phyloP scores from a whole-genome alignment of 164 flowering plant genomes.

The Macadamia integrifolia region DNA sequence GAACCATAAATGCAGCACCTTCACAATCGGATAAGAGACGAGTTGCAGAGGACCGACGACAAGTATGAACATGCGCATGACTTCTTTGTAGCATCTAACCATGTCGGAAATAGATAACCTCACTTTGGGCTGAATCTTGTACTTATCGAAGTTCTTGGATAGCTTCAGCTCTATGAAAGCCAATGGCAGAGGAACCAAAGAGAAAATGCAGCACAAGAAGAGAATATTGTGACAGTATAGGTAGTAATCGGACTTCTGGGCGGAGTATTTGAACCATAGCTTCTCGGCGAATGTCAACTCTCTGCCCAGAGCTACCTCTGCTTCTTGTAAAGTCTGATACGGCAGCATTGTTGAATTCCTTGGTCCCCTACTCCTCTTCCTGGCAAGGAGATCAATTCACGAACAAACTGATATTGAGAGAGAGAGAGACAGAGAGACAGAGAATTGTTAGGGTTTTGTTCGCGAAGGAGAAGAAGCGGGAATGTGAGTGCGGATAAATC shows the following conservation, averaged over 20 bases:
- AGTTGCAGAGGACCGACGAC: constrained; percentile 82
- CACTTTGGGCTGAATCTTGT: constrained; percentile 82
- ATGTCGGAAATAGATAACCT: constrained; percentile 31
- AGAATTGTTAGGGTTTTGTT: not conserved
- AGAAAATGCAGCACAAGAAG: constrained; percentile 60
- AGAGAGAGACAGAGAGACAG: not conserved
- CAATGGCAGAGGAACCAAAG: constrained; percentile 57
- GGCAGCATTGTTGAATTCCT: constrained; percentile 52
- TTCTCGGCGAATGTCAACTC: constrained; percentile 58
- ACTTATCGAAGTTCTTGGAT: constrained; percentile 28
- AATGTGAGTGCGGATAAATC: no score
- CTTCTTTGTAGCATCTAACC: constrained; percentile 62
- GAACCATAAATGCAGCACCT: constrained; percentile 11
- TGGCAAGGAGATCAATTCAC: not conserved
- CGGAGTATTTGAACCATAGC: constrained; percentile 77
- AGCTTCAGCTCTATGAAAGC: constrained; percentile 39
- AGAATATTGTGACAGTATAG: constrained; percentile 69
- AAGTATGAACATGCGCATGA: constrained; percentile 49
- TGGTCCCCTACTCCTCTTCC: not conserved
- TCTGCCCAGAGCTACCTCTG: constrained; percentile 52
- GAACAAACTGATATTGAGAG: not conserved
- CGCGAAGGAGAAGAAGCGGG: no score
- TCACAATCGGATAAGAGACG: constrained; percentile 55
- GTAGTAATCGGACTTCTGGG: constrained; percentile 51
- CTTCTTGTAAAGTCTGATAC: constrained; percentile 44